Percentiles rank a stretch among this genome's conserved stretches.
These are phyloP conservation scores for Nyctanthes arbortristis DNA, from an alignment of 257 asterid genomes.

Conservation along the genomic window DNA sequence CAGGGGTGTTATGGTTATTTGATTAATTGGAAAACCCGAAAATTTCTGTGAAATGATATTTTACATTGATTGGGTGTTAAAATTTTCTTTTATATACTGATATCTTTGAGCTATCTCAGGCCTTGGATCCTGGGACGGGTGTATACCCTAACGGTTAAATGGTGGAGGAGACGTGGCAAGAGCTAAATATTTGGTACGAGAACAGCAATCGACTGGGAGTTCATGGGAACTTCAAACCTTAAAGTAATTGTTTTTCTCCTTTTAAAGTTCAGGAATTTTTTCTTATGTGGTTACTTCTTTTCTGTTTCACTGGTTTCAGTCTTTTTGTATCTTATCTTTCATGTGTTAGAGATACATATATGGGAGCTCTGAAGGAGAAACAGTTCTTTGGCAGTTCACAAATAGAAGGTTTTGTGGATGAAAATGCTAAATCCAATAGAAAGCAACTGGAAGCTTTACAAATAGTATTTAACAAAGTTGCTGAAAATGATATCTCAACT, in stretches of 20 bases:
- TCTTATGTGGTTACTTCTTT: background rate
- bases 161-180: slow-evolving; percentile 97
- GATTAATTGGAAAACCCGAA: slow-evolving; percentile 19
- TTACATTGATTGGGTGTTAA: background rate
- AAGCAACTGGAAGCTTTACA: slow-evolving; percentile 57
- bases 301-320: background rate
- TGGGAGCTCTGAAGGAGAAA: slow-evolving; percentile 69
- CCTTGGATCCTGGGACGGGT: slow-evolving; percentile 79
- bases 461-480: slow-evolving; percentile 59
- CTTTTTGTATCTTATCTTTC: slow-evolving; percentile 18
- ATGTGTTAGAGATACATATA: slow-evolving; percentile 64
- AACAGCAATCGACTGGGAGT: slow-evolving; percentile 61
- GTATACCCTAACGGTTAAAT: slow-evolving; percentile 67
- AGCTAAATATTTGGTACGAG: slow-evolving; percentile 85
- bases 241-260: slow-evolving; percentile 43
- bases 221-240: slow-evolving; percentile 73
- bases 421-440: slow-evolving; percentile 22
- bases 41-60: slow-evolving; percentile 15
- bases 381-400: slow-evolving; percentile 35
- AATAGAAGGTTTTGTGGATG: slow-evolving; percentile 61
- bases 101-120: slow-evolving; percentile 40
- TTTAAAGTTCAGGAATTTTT: background rate
- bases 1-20: background rate
- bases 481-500: slow-evolving; percentile 63
- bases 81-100: too few relatives aligned